Conservation (phyloP, 108 stramenopile species). For the Epithemia pelagica region DNA sequence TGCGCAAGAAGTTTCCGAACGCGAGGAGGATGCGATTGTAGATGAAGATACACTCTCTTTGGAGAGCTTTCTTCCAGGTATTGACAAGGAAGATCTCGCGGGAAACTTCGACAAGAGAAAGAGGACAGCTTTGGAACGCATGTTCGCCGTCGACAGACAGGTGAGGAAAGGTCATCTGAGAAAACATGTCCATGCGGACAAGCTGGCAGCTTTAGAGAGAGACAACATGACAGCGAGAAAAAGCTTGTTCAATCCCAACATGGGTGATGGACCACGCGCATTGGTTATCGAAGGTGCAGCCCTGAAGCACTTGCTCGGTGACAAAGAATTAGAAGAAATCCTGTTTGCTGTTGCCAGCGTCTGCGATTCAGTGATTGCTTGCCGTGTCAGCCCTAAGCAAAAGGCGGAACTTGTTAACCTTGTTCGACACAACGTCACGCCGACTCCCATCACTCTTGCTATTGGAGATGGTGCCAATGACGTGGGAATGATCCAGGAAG, state of each 20-base stretch:
- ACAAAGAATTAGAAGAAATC: constrained; percentile 66
- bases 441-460: constrained; percentile 90
- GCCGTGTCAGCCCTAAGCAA: constrained; percentile 90
- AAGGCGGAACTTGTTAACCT: constrained; percentile 86
- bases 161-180: constrained; percentile 63
- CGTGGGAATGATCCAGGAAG: constrained; percentile 96
- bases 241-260: not conserved
- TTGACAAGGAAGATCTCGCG: constrained; percentile 13
- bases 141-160: constrained; percentile 76
- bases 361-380: constrained; percentile 91
- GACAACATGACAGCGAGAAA: constrained; percentile 7
- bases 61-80: constrained; percentile 50
- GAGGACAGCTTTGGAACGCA: constrained; percentile 59
- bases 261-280: constrained; percentile 42
- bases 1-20: constrained; percentile 26
- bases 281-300: constrained; percentile 91
- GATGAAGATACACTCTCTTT: constrained; percentile 75
- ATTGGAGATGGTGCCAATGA: constrained; percentile 99
- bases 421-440: constrained; percentile 74
- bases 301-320: constrained; percentile 69
- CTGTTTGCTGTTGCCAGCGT: constrained; percentile 79
- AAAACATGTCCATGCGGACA: constrained; percentile 64
- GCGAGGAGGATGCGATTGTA: constrained; percentile 30
- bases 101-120: constrained; percentile 63
- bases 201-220: constrained; percentile 18